Evolutionary conservation across 495 filamentous ascomycete species (phyloP).

Genomic region (Neurospora cerealis): DNA sequence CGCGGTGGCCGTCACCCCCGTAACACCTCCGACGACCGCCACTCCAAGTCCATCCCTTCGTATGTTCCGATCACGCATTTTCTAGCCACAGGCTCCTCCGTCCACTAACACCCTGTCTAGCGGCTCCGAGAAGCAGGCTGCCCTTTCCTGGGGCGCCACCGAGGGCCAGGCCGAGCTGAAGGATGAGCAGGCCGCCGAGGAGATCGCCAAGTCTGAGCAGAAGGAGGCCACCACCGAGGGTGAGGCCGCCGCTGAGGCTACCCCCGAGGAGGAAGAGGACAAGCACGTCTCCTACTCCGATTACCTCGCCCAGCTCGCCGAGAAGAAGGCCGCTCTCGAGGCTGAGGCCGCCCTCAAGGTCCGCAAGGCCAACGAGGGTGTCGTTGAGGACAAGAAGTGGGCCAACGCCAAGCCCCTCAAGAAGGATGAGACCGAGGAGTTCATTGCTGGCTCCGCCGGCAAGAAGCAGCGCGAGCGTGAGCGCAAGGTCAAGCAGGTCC

Average conservation of each 20-base stretch:
- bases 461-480: slow-evolving; percentile 83
- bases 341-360: slow-evolving; percentile 45
- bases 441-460: slow-evolving; percentile 62
- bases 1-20: slow-evolving; percentile 36
- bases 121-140: slow-evolving; percentile 87
- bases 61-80: slow-evolving; percentile 30
- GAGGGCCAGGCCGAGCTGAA: slow-evolving; percentile 71
- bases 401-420: slow-evolving; percentile 67
- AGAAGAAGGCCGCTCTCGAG: slow-evolving; percentile 69
- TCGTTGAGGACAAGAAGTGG: slow-evolving; percentile 83
- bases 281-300: slow-evolving; percentile 80
- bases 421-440: slow-evolving; percentile 65
- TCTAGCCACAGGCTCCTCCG: background rate
- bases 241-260: slow-evolving; percentile 24
- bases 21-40: slow-evolving; percentile 61
- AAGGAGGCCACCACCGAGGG: slow-evolving; percentile 40
- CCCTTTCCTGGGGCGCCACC: slow-evolving; percentile 78
- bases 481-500: slow-evolving; percentile 81
- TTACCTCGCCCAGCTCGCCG: slow-evolving; percentile 79
- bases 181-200: slow-evolving; percentile 81
- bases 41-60: slow-evolving; percentile 64
- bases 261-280: slow-evolving; percentile 62
- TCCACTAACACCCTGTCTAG: slow-evolving; percentile 12
- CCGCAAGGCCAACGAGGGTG: slow-evolving; percentile 86
- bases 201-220: slow-evolving; percentile 72